Conservation (phyloP, 1,284 basidiomycete species). For the Fomitopsis betulina region DNA sequence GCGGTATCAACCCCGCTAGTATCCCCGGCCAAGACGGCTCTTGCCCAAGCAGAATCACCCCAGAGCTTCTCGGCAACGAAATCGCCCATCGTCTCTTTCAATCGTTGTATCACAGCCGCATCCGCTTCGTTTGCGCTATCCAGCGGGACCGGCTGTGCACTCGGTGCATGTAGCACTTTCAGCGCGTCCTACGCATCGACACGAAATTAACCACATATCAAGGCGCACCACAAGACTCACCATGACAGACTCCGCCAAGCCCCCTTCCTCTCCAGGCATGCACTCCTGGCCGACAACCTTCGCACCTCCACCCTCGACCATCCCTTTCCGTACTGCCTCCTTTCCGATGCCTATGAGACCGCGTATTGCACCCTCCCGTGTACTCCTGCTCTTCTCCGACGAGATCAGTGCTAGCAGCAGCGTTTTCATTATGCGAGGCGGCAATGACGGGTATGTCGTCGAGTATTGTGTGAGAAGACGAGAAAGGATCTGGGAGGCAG, state of each 20-base stretch:
- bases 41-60: slow-evolving; percentile 57
- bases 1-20: not conserved
- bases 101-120: slow-evolving; percentile 36
- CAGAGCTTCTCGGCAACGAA: slow-evolving; percentile 55
- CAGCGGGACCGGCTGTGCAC: slow-evolving; percentile 52
- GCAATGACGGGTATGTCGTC: slow-evolving; percentile 82
- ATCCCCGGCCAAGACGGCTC: slow-evolving; percentile 42
- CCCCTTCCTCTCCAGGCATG: slow-evolving; percentile 34
- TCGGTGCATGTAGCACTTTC: slow-evolving; percentile 48
- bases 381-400: slow-evolving; percentile 65
- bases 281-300: slow-evolving; percentile 66
- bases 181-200: slow-evolving; percentile 42
- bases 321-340: slow-evolving; percentile 75
- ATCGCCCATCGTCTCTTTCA: slow-evolving; percentile 53
- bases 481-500: slow-evolving; percentile 79
- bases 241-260: slow-evolving; percentile 53
- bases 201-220: not conserved
- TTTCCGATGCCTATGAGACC: slow-evolving; percentile 82
- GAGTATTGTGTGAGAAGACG: slow-evolving; percentile 74
- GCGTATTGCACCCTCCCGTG: slow-evolving; percentile 81
- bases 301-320: slow-evolving; percentile 74
- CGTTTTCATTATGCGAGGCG: slow-evolving; percentile 90
- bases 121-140: slow-evolving; percentile 46
- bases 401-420: slow-evolving; percentile 83
- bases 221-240: slow-evolving; percentile 30